Percentiles rank a stretch among this genome's conserved stretches.
Evolutionary conservation across 2,329 filamentous ascomycete genomes (phyloP).

Genomic region (Ophiocordyceps camponoti-leonardi): DNA sequence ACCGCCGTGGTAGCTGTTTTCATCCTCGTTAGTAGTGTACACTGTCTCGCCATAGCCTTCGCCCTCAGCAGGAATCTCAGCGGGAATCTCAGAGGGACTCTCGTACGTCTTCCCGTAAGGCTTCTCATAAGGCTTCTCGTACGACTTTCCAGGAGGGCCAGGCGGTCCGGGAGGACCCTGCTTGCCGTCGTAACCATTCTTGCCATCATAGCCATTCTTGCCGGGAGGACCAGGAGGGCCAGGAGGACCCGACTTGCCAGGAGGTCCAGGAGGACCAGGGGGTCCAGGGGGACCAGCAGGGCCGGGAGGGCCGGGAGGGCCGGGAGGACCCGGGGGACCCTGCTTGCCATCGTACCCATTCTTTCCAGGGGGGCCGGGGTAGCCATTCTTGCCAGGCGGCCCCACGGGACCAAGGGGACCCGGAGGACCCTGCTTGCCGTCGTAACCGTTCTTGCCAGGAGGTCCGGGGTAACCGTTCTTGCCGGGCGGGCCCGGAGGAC

Average conservation of each 20-base stretch:
- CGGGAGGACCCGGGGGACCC: not conserved
- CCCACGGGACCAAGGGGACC: not conserved
- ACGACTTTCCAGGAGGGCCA: not conserved
- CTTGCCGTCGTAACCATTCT: not conserved
- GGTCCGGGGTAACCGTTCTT: not conserved
- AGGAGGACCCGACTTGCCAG: no score
- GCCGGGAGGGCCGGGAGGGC: not conserved
- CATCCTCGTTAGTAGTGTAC: no score
- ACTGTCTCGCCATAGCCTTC: not conserved
- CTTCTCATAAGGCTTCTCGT: no score
- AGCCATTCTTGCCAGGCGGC: not conserved
- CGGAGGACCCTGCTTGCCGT: not conserved
- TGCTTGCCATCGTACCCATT: not conserved
- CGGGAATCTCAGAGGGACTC: not conserved
- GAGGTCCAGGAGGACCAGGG: no score
- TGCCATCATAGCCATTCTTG: not conserved
- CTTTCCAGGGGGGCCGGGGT: not conserved
- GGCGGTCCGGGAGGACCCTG: not conserved
- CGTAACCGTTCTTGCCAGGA: not conserved
- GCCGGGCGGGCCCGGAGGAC: not conserved
- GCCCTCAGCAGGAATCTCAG: no score
- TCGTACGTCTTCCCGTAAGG: not conserved
- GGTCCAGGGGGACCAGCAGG: no score
- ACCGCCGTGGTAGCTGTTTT: no score
- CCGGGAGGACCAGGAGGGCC: not conserved